Evolutionary conservation across 495 filamentous ascomycete genomes (phyloP).

Genomic region (Aspergillus taichungensis): DNA sequence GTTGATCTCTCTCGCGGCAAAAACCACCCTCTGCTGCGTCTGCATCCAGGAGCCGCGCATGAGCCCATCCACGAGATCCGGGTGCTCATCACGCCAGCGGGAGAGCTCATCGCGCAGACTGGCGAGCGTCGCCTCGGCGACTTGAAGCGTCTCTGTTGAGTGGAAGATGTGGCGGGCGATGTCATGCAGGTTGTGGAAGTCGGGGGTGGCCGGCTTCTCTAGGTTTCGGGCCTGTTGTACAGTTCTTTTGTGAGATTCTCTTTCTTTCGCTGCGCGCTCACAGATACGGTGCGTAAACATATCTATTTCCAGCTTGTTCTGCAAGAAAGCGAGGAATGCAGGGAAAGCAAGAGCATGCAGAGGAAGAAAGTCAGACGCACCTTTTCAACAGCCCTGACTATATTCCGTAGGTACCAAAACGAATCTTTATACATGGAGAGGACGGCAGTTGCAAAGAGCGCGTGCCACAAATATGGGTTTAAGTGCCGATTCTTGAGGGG

Average conservation of each 20-base stretch:
- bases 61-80: neutral
- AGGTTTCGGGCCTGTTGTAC: neutral
- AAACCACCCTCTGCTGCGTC: conserved; percentile 8
- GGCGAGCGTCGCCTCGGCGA: conserved; percentile 26
- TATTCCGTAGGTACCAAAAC: conserved; percentile 10
- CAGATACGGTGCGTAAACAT: too few species aligned
- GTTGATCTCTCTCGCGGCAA: conserved; percentile 11
- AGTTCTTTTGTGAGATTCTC: too few species aligned
- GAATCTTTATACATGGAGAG: conserved; percentile 6
- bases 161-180: conserved; percentile 41
- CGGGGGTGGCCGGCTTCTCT: conserved; percentile 6
- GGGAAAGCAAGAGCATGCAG: neutral
- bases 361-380: conserved; percentile 2
- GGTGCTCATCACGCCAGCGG: conserved; percentile 7
- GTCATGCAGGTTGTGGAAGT: conserved; percentile 34
- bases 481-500: neutral
- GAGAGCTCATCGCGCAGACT: conserved; percentile 25
- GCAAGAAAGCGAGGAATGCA: neutral
- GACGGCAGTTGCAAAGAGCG: conserved; percentile 1
- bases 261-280: too few species aligned
- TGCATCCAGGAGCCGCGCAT: conserved; percentile 3
- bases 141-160: conserved; percentile 34
- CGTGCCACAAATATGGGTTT: conserved; percentile 11
- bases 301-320: too few species aligned
- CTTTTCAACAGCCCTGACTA: conserved; percentile 10